These are phyloP conservation scores for Colletotrichum sp. DNA, from an alignment of 2,329 filamentous ascomycete genomes.

Conservation along the genomic window DNA sequence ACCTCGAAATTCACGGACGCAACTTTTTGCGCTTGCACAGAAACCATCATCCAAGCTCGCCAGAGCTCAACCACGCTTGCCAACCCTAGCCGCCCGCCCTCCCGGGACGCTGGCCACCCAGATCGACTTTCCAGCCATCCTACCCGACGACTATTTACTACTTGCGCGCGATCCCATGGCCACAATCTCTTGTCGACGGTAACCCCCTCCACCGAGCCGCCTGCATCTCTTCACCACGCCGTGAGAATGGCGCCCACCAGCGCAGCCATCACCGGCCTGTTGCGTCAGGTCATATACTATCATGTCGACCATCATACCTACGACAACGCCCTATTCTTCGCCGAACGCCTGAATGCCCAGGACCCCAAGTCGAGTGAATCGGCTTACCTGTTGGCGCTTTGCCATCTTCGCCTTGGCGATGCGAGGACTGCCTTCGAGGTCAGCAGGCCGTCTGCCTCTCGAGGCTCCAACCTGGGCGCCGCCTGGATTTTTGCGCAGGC, in stretches of 20 bases:
- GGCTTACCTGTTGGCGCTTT: slow-evolving; percentile 82
- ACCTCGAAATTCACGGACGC: slow-evolving; percentile 20
- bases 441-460: slow-evolving; percentile 72
- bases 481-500: slow-evolving; percentile 91
- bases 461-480: slow-evolving; percentile 82
- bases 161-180: slow-evolving; percentile 13
- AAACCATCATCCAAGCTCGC: slow-evolving; percentile 8
- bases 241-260: slow-evolving; percentile 58
- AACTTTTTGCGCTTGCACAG: slow-evolving; percentile 15
- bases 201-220: slow-evolving; percentile 5
- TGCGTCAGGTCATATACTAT: slow-evolving; percentile 68
- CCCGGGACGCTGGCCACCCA: background rate
- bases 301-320: slow-evolving; percentile 88
- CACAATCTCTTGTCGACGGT: slow-evolving; percentile 15
- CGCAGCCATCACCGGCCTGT: slow-evolving; percentile 53
- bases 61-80: slow-evolving; percentile 2
- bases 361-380: slow-evolving; percentile 84
- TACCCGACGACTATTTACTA: background rate
- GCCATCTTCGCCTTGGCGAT: slow-evolving; percentile 83
- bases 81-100: background rate
- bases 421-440: slow-evolving; percentile 86
- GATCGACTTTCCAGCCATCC: slow-evolving; percentile 4
- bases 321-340: slow-evolving; percentile 92
- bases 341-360: slow-evolving; percentile 83
- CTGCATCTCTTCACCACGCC: background rate